phyloP scores from a whole-genome alignment of 257 asterid genomes.

The Phtheirospermum japonicum region DNA sequence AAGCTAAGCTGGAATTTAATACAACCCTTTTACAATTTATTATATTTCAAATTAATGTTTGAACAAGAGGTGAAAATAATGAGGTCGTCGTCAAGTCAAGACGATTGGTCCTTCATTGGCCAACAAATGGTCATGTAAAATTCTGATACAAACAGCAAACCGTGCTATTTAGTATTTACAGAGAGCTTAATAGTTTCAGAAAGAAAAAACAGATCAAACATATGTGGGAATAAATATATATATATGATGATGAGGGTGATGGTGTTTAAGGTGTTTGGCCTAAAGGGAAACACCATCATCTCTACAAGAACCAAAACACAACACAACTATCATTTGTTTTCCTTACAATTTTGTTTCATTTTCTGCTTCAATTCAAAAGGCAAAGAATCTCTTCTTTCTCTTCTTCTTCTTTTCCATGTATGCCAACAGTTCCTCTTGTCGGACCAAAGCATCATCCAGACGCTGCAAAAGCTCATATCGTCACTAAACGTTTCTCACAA shows the following conservation, averaged over 20 bases:
- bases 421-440: conserved; percentile 63
- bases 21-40: background rate
- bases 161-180: conserved; percentile 27
- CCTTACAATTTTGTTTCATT: background rate
- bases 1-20: conserved; percentile 14
- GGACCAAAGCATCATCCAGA: conserved; percentile 58
- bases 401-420: conserved; percentile 75
- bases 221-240: conserved; percentile 4
- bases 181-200: conserved; percentile 14
- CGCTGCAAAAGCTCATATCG: conserved; percentile 36
- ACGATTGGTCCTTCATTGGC: conserved; percentile 9
- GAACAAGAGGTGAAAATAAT: conserved; percentile 27
- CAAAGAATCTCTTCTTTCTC: conserved; percentile 64
- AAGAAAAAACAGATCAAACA: conserved; percentile 2
- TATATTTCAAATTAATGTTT: background rate
- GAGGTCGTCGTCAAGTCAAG: conserved; percentile 18
- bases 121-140: conserved; percentile 24
- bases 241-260: conserved; percentile 10
- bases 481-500: background rate
- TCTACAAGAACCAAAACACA: conserved; percentile 21
- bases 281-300: conserved; percentile 23
- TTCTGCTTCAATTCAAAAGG: conserved; percentile 35
- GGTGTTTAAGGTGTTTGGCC: conserved; percentile 14
- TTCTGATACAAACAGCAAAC: conserved; percentile 32
- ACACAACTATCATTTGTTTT: background rate